Conservation (phyloP, 805 yeast genomes). For the Pichia californica region DNA sequence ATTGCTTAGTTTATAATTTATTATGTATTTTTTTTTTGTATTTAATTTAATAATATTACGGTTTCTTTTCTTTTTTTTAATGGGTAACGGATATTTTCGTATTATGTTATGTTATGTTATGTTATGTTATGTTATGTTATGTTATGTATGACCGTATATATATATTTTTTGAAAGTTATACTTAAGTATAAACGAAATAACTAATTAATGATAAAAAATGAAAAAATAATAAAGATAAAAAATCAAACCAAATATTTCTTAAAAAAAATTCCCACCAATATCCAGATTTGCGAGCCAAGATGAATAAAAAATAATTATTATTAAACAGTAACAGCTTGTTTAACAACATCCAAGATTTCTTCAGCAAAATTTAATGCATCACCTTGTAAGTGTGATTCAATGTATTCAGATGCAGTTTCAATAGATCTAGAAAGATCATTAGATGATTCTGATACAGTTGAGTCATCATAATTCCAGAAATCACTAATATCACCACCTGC, state of each 20-base stretch:
- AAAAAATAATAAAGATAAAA: not conserved
- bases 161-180: no score
- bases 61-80: no score
- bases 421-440: no score
- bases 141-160: no score
- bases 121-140: no score
- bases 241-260: not conserved
- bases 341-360: constrained; percentile 18
- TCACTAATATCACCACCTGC: constrained; percentile 65
- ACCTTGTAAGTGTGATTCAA: constrained; percentile 19
- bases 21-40: no score
- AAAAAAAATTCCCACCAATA: constrained; percentile 5
- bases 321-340: constrained; percentile 7
- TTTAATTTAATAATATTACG: no score
- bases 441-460: no score
- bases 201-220: not conserved
- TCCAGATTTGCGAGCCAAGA: constrained; percentile 3
- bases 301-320: not conserved
- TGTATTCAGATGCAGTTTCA: constrained; percentile 17
- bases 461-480: constrained; percentile 43
- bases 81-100: no score
- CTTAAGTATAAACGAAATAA: not conserved
- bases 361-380: constrained; percentile 18
- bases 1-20: no score
- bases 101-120: no score